phyloP scores from a whole-genome alignment of 345 rosid species.

The Sisymbrium irio region DNA sequence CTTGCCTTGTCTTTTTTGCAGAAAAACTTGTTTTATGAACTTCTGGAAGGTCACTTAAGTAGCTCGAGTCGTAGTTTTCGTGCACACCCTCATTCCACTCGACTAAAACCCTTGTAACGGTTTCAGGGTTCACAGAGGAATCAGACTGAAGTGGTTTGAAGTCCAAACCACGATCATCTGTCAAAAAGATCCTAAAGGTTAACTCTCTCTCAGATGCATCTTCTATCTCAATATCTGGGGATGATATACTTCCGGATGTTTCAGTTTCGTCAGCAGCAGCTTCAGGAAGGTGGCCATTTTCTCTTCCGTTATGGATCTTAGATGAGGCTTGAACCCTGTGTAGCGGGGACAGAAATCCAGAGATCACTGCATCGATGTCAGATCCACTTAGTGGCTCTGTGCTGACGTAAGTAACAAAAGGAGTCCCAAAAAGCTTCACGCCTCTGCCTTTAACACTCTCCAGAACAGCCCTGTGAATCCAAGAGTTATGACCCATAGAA shows the following conservation, averaged over 20 bases:
- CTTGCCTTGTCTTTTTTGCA: slow-evolving; percentile 85
- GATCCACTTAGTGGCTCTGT: slow-evolving; percentile 59
- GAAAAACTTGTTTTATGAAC: slow-evolving; percentile 73
- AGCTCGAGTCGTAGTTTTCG: slow-evolving; percentile 66
- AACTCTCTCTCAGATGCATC: slow-evolving; percentile 37
- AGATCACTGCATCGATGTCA: slow-evolving; percentile 54
- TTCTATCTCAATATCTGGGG: slow-evolving; percentile 43
- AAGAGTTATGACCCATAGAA: slow-evolving; percentile 11
- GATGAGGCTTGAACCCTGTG: slow-evolving; percentile 23
- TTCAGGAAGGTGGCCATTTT: slow-evolving; percentile 43
- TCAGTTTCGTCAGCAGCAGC: slow-evolving; percentile 6
- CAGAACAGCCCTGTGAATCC: slow-evolving; percentile 26
- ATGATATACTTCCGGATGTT: slow-evolving; percentile 32
- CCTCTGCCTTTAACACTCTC: slow-evolving; percentile 26
- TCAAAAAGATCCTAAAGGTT: slow-evolving; percentile 49
- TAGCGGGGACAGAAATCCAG: slow-evolving; percentile 67
- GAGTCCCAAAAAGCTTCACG: slow-evolving; percentile 63
- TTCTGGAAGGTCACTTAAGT: slow-evolving; percentile 77
- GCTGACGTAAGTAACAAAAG: slow-evolving; percentile 62
- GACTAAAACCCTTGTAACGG: slow-evolving; percentile 48
- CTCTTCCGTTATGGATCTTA: slow-evolving; percentile 50
- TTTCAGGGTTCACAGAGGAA: slow-evolving; percentile 47
- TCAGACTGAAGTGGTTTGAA: slow-evolving; percentile 52
- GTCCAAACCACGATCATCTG: slow-evolving; percentile 46
- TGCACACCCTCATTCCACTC: slow-evolving; percentile 76